Conservation (phyloP, 140 eudicot genomes). For the Erigeron philadelphicus region DNA sequence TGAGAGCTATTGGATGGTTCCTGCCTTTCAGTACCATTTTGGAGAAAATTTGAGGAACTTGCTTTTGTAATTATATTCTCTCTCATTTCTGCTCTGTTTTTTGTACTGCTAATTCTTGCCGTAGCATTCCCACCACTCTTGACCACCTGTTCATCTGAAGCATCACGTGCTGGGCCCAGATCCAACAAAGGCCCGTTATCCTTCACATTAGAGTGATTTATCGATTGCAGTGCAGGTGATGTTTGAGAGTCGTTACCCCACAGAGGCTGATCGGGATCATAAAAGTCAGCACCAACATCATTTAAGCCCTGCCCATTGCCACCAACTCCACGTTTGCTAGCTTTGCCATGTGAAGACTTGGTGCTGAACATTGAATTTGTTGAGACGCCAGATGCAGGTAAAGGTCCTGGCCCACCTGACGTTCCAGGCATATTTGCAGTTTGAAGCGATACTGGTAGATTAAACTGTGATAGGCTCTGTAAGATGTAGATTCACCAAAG, state of each 20-base stretch:
- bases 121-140: slow-evolving; percentile 35
- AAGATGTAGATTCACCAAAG: slow-evolving; percentile 29
- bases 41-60: slow-evolving; percentile 24
- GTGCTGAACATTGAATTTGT: slow-evolving; percentile 43
- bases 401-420: slow-evolving; percentile 49
- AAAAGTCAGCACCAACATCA: slow-evolving; percentile 48
- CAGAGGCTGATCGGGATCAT: slow-evolving; percentile 95
- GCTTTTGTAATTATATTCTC: slow-evolving; percentile 39
- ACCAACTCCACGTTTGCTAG: slow-evolving; percentile 45
- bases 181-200: slow-evolving; percentile 41
- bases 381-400: slow-evolving; percentile 48
- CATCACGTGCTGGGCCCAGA: slow-evolving; percentile 45
- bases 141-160: slow-evolving; percentile 39
- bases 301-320: slow-evolving; percentile 32
- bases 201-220: slow-evolving; percentile 37
- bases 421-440: slow-evolving; percentile 60
- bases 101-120: slow-evolving; percentile 47
- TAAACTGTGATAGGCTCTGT: slow-evolving; percentile 95
- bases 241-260: slow-evolving; percentile 73
- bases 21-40: slow-evolving; percentile 29
- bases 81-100: slow-evolving; percentile 34
- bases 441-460: slow-evolving; percentile 88
- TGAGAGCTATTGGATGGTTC: slow-evolving; percentile 30
- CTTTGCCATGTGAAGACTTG: slow-evolving; percentile 44
- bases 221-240: slow-evolving; percentile 39